These are phyloP conservation scores for Beauveria sp. DNA, from an alignment of 2,329 filamentous ascomycete species.

Conservation along the genomic window DNA sequence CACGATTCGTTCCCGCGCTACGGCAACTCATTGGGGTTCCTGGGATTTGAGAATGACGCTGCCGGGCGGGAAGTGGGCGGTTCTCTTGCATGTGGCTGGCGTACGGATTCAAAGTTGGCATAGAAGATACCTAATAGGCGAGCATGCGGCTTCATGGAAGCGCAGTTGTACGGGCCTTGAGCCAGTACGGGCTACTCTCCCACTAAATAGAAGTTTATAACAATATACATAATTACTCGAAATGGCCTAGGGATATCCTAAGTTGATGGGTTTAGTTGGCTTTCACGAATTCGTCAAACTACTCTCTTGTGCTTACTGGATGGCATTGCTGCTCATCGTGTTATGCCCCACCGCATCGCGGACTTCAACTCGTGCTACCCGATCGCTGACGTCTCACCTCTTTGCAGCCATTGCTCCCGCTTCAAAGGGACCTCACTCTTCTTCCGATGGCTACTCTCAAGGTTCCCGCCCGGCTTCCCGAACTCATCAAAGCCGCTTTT, in stretches of 20 bases:
- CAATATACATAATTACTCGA: not conserved
- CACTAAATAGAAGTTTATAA: not conserved
- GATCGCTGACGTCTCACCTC: not conserved
- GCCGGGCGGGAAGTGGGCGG: not conserved
- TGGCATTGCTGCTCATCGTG: not conserved
- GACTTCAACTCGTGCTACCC: not conserved
- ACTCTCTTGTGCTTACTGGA: no score
- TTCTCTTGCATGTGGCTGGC: not conserved
- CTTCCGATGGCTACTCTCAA: slow-evolving; percentile 30
- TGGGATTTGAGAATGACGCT: slow-evolving; percentile 32
- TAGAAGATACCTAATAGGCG: not conserved
- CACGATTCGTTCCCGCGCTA: slow-evolving; percentile 40
- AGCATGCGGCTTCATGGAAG: not conserved
- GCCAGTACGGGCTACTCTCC: not conserved
- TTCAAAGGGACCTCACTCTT: not conserved
- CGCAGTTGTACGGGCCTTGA: not conserved
- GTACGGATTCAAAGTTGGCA: not conserved
- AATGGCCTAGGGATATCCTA: not conserved
- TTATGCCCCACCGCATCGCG: not conserved
- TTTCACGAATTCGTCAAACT: not conserved
- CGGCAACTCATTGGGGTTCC: slow-evolving; percentile 41
- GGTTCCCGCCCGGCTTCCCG: slow-evolving; percentile 39
- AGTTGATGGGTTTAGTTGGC: no score
- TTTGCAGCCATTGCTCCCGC: not conserved
- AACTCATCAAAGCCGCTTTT: slow-evolving; percentile 43